phyloP scores from a whole-genome alignment of 139 green algal species.

The Tetraselmis striata region DNA sequence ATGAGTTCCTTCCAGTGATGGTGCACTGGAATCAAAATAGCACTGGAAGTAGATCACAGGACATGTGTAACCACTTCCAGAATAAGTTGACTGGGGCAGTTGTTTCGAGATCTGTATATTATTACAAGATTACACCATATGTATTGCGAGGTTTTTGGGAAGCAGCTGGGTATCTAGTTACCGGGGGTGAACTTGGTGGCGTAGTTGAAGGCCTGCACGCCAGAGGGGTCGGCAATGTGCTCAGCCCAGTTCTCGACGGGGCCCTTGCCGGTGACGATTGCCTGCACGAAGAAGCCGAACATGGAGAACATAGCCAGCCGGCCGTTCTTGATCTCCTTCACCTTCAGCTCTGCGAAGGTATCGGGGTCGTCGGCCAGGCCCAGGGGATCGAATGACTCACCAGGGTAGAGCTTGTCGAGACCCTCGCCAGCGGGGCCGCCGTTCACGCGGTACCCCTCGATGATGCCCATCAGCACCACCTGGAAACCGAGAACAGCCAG shows the following conservation, averaged over 20 bases:
- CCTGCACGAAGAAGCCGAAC: conserved; percentile 60
- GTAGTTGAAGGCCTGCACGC: conserved; percentile 21
- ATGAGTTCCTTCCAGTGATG: too few relatives aligned
- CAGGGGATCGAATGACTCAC: conserved; percentile 45
- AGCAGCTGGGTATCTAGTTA: neutral
- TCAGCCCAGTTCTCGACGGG: conserved; percentile 24
- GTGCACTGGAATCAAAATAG: too few relatives aligned
- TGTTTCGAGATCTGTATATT: too few relatives aligned
- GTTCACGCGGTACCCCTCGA: conserved; percentile 90
- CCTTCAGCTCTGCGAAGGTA: conserved; percentile 40
- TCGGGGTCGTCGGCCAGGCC: conserved; percentile 20
- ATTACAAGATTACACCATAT: neutral
- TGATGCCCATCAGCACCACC: conserved; percentile 78
- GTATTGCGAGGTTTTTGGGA: neutral
- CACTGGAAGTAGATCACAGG: too few relatives aligned
- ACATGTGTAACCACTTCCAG: too few relatives aligned
- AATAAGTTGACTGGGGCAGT: too few relatives aligned
- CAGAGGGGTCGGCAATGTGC: conserved; percentile 24
- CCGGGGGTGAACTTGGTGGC: conserved; percentile 23
- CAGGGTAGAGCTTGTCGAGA: conserved; percentile 75
- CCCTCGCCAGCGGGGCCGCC: conserved; percentile 81
- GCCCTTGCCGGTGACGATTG: conserved; percentile 72
- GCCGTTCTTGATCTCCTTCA: conserved; percentile 77
- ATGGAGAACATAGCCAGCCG: conserved; percentile 58
- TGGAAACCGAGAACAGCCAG: conserved; percentile 72